phyloP scores from a whole-genome alignment of 2,329 filamentous ascomycete genomes.

The Paraconiothyrium brasiliense region DNA sequence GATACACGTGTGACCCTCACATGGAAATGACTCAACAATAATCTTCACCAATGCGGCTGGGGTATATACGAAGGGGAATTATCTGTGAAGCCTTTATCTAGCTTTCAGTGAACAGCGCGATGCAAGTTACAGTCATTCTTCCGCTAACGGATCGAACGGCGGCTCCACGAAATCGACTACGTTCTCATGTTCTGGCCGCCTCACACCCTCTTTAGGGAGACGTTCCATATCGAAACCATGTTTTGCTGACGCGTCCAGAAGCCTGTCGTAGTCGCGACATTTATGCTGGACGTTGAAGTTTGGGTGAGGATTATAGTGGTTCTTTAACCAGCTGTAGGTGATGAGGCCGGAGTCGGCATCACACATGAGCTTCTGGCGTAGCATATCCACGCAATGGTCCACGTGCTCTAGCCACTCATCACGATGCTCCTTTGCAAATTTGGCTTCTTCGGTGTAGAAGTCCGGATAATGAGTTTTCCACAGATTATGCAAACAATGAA shows the following conservation, averaged over 20 bases:
- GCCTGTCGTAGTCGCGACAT: constrained; percentile 14
- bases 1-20: background rate
- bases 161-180: constrained; percentile 17
- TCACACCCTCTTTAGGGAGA: constrained; percentile 13
- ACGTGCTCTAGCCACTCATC: constrained; percentile 16
- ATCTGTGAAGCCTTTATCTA: background rate
- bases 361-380: constrained; percentile 23
- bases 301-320: constrained; percentile 16
- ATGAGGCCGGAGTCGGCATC: constrained; percentile 19
- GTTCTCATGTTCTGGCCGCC: constrained; percentile 7
- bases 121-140: background rate
- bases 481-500: constrained; percentile 16
- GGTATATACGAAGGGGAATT: background rate
- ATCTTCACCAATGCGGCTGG: background rate
- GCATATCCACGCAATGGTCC: constrained; percentile 24
- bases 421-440: constrained; percentile 3
- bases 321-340: constrained; percentile 22
- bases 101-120: background rate
- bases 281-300: constrained; percentile 21
- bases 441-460: constrained; percentile 17
- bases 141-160: constrained; percentile 17
- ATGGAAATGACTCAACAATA: background rate
- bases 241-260: constrained; percentile 7
- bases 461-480: constrained; percentile 16
- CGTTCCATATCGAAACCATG: constrained; percentile 3